Base-by-base conservation (phyloP, 2,329 filamentous ascomycete genomes). In the Teratosphaeria gauchensis region DNA sequence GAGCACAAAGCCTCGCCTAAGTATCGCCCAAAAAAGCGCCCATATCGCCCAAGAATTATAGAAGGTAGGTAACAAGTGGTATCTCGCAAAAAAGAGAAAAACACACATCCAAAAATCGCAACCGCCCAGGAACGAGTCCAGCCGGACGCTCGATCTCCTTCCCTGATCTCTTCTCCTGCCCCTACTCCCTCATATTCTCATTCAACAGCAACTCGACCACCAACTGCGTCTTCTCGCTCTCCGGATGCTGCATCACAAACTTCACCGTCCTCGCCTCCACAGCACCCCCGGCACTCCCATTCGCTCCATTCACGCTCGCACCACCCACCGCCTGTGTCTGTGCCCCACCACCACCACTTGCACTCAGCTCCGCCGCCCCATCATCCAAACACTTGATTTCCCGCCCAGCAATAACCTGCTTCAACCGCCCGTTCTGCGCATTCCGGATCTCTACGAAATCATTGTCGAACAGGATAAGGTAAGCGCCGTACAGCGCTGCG, bases 361-460 rank as follows among this genome's bases (percentile, higher is more conserved):
- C 14, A 16, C 14, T 60, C 65, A 65, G 54, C 71, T 33, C 52
- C 31, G 14, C 35, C 32, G 24, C 82, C 6, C 90, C 91, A 69
- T 95, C 91, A 72, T 99, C 95, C 9, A 99, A 80, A 66, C 92
- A 90, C 63, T 88, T 86, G 54, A 99, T 90, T 69, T 96, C 92
- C 62, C 89, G 82, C 0, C 94, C 94, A 0, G 91, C 87, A 65
- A 99, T 95, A 59, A 99, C 94, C 76, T 99, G 94, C 67, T 94
- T 84, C 63, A 99, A 74, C 21, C 95, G 83, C 0, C 94, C 94
- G 69, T 97, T 97, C 77, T 96, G 90, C 19, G 94, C 94, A 68
- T 99, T 97, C 57, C 94, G 84, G 56, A 99, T 90, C 76, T 99
- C 94, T 54, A 99, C 90, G 66, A 97, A 99, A 73, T 97, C 92